phyloP scores from a whole-genome alignment of 108 stramenopile genomes.

The Nitzschia putrida region DNA sequence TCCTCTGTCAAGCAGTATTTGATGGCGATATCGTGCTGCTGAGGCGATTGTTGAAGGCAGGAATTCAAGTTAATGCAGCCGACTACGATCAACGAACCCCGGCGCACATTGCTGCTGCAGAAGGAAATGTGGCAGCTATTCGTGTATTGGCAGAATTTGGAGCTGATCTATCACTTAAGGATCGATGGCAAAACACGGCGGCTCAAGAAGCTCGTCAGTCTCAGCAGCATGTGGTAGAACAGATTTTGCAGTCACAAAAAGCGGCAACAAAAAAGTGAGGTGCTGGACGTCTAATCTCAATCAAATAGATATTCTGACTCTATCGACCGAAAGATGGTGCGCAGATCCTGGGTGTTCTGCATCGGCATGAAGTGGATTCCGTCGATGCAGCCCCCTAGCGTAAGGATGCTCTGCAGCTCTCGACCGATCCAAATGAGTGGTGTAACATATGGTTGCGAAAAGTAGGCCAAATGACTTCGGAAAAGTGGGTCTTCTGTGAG shows the following conservation, averaged over 20 bases:
- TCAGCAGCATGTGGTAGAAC: not conserved
- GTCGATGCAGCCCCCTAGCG: constrained; percentile 12
- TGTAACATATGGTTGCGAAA: constrained; percentile 33
- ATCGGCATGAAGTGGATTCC: constrained; percentile 57
- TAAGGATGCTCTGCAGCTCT: constrained; percentile 25
- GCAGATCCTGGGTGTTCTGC: constrained; percentile 28
- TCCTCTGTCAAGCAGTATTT: constrained; percentile 57
- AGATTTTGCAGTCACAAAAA: not conserved
- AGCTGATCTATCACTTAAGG: constrained; percentile 43
- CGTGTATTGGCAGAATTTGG: constrained; percentile 43
- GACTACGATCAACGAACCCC: constrained; percentile 63
- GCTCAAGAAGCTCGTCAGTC: constrained; percentile 37
- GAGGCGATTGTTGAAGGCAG: constrained; percentile 47
- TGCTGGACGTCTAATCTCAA: no score
- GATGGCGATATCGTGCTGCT: constrained; percentile 56
- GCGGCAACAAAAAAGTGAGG: no score
- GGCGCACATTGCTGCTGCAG: constrained; percentile 61
- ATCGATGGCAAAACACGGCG: constrained; percentile 49
- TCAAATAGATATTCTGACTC: not conserved
- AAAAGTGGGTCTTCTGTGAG: constrained; percentile 40
- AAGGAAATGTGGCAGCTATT: constrained; percentile 48
- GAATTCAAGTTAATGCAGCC: constrained; percentile 55
- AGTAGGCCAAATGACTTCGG: constrained; percentile 42
- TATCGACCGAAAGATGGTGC: constrained; percentile 11
- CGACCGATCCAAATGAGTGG: constrained; percentile 36